phyloP scores from a whole-genome alignment of 257 asterid species.

The Nicotiana noctiflora region DNA sequence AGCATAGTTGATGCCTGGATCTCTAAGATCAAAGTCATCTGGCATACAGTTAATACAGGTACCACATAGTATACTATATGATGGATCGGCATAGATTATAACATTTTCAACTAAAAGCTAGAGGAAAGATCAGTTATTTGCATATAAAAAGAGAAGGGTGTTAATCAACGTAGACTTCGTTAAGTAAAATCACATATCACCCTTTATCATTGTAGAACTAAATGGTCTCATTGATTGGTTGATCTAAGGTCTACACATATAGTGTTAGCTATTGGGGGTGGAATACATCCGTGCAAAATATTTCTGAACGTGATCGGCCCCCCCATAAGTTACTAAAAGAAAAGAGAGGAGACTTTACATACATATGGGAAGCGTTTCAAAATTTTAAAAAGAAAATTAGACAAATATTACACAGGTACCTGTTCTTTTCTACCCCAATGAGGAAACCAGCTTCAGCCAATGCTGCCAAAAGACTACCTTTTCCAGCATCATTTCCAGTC shows the following conservation, averaged over 20 bases:
- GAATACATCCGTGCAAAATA: not conserved
- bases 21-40: not conserved
- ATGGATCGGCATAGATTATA: not conserved
- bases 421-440: conserved; percentile 79
- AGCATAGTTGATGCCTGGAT: not conserved
- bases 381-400: not conserved
- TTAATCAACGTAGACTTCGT: not conserved
- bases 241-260: not conserved
- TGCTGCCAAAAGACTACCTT: conserved; percentile 86
- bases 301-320: not conserved
- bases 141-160: not conserved
- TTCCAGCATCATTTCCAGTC: conserved; percentile 71
- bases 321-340: not conserved
- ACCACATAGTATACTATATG: not conserved
- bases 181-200: not conserved
- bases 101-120: not conserved
- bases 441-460: conserved; percentile 90
- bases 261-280: not conserved
- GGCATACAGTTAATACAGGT: not conserved
- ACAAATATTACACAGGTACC: conserved; percentile 33
- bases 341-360: not conserved
- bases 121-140: not conserved
- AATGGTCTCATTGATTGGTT: not conserved
- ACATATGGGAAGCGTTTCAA: not conserved
- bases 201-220: not conserved